Evolutionary conservation across 1,284 basidiomycete species (phyloP), one percentile per base, ranked within the genome.

Genomic region (Papiliotrema flavescens): DNA sequence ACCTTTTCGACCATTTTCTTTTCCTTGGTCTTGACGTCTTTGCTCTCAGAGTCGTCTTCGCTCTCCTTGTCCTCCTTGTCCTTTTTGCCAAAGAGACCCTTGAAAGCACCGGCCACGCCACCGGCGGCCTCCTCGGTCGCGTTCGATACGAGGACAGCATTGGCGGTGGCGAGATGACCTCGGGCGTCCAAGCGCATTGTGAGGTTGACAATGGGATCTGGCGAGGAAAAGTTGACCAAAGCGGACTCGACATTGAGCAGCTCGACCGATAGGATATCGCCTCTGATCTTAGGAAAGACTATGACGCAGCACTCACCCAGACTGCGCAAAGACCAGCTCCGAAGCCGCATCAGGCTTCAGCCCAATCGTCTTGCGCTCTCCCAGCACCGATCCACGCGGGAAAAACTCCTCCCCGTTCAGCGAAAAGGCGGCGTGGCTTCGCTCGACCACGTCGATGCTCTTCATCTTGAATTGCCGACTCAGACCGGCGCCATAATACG

Each of bases 401-500:
- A 93, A 94, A 43, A 95, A 78, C 17, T 83, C 76, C 53, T 61
- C 56, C 54, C 54, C 63, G 6, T 55, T 58, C 15, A 62, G 42
- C n/a, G 59, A 49, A 34, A 70, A 64, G 41, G 90, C 87, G 65
- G 87, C 85, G 2, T 81, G 78, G 20, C 77, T 78, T 57, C 88
- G 81, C 70, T 98, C 95, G 19, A 81, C 76, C 26, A 97, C 82
- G 55, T 89, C 88, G 72, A 98, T 89, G 62, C 88, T 86, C 79
- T 98, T 98, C 59, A 95, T 97, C 79, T 90, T 90, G 83, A 97
- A 98, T 71, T 92, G 90, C 39, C 87, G 82, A 66, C 88, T 92
- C 47, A 94, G 82, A 32, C 84, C 83, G 3, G 96, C 96, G 22
- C 93, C 96, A 64, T 96, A 87, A 52, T 97, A 85, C 2, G 90